Percentiles rank a stretch among this genome's conserved stretches.
Conservation (phyloP, 345 rosid genomes). For the Acer yangbiense region DNA sequence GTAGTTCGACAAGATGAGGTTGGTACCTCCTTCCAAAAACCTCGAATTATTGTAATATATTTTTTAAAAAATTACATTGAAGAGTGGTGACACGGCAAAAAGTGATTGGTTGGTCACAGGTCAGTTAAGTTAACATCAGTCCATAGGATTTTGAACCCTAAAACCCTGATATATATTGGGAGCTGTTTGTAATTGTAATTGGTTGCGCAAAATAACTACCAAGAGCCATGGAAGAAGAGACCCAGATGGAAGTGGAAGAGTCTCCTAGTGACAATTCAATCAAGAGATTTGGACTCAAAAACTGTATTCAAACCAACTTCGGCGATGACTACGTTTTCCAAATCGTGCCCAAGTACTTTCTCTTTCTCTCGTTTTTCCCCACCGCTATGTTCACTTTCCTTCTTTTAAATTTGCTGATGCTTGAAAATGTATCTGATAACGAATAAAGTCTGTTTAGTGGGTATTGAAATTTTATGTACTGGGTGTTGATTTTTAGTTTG, state of each 20-base stretch:
- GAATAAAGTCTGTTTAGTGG: background rate
- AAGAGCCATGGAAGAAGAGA: constrained; percentile 38
- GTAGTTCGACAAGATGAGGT: too few species aligned
- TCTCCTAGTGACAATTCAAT: constrained; percentile 20
- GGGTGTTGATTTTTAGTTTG: background rate
- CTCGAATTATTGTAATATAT: too few species aligned
- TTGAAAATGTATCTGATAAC: too few species aligned
- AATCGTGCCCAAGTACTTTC: constrained; percentile 64
- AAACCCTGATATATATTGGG: background rate
- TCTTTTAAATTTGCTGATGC: background rate
- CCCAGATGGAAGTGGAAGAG: constrained; percentile 63
- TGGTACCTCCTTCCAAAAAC: too few species aligned
- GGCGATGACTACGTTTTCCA: constrained; percentile 89
- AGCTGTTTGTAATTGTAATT: background rate
- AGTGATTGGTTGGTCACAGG: constrained; percentile 1
- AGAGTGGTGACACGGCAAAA: background rate
- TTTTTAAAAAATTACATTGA: background rate
- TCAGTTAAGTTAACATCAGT: background rate
- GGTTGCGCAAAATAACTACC: background rate
- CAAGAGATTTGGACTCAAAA: constrained; percentile 66
- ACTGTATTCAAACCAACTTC: constrained; percentile 82
- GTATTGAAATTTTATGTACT: background rate
- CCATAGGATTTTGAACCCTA: constrained; percentile 25
- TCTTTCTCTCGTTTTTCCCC: background rate
- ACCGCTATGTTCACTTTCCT: too few species aligned